Evolutionary conservation across 495 filamentous ascomycete species (phyloP).

Genomic region (Glarea lozoyensis): DNA sequence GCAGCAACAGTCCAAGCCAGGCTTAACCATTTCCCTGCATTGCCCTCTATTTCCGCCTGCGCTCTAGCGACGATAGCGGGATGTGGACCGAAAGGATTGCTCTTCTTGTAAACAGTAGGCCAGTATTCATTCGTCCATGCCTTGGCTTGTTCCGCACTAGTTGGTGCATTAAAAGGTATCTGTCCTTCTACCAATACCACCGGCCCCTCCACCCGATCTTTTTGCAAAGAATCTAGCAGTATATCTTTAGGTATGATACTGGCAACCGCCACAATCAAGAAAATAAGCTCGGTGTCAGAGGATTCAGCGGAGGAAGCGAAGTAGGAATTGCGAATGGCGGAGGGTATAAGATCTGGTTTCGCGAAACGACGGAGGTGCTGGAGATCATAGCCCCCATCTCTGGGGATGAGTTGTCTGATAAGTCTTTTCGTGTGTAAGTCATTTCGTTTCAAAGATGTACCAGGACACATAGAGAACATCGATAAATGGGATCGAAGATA

Average conservation of each 20-base stretch:
- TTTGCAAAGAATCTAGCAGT: conserved; percentile 31
- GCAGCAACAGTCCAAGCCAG: conserved; percentile 57
- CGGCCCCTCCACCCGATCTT: conserved; percentile 30
- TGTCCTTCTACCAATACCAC: conserved; percentile 39
- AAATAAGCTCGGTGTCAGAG: conserved; percentile 34
- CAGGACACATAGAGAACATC: too few species aligned
- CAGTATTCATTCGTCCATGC: conserved; percentile 71
- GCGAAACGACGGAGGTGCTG: conserved; percentile 77
- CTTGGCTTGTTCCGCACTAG: conserved; percentile 63
- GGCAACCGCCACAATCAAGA: conserved; percentile 18
- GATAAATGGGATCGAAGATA: conserved; percentile 11
- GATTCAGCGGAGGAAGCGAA: conserved; percentile 10
- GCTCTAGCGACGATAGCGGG: conserved; percentile 46
- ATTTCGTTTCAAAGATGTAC: too few species aligned
- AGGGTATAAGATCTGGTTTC: conserved; percentile 60
- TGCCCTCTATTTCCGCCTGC: conserved; percentile 47
- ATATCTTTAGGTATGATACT: conserved; percentile 29
- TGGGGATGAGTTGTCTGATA: conserved; percentile 39
- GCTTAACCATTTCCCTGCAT: conserved; percentile 52
- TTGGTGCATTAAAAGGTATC: conserved; percentile 71
- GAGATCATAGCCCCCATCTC: conserved; percentile 50
- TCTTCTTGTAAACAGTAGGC: conserved; percentile 82
- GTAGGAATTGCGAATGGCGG: conserved; percentile 3
- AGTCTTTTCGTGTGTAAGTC: conserved; percentile 24
- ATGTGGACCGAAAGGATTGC: conserved; percentile 69